These are phyloP conservation scores for Bullera alba DNA, from an alignment of 768 basidiomycete species.

Conservation along the genomic window DNA sequence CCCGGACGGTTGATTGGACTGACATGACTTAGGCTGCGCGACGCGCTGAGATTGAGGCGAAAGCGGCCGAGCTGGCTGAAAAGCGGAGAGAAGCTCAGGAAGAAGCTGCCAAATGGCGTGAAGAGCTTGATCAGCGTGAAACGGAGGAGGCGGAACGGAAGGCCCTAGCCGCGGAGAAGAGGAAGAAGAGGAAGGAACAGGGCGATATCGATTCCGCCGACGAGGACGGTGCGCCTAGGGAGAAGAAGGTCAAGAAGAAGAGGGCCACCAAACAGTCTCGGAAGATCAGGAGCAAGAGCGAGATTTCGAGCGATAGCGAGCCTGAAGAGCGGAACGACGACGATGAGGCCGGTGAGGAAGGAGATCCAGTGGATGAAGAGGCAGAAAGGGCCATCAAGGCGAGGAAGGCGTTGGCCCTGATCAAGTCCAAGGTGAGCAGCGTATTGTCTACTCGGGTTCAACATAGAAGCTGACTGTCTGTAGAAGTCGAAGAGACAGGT, in stretches of 20 bases:
- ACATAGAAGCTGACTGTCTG: constrained; percentile 10
- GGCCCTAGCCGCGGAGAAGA: constrained; percentile 23
- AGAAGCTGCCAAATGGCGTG: constrained; percentile 36
- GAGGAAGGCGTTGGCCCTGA: constrained; percentile 18
- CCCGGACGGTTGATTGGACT: background rate
- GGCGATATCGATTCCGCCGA: constrained; percentile 72
- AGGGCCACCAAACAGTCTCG: constrained; percentile 7
- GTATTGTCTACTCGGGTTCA: background rate
- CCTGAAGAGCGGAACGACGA: constrained; percentile 8
- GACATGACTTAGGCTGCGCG: constrained; percentile 22
- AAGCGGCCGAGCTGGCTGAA: constrained; percentile 73
- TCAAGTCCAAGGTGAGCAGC: constrained; percentile 26
- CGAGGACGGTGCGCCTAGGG: constrained; percentile 61
- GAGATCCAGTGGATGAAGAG: constrained; percentile 14
- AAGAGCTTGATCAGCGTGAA: constrained; percentile 21
- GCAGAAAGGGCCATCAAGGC: constrained; percentile 9
- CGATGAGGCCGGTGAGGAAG: constrained; percentile 6
- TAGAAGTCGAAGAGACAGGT: constrained; percentile 37
- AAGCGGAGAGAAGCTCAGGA: constrained; percentile 57
- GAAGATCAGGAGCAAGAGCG: constrained; percentile 28
- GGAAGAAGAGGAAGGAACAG: constrained; percentile 57
- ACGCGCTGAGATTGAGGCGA: constrained; percentile 51
- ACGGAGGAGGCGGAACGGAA: constrained; percentile 61
- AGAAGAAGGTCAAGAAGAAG: constrained; percentile 26
- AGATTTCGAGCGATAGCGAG: constrained; percentile 20